Conservation (phyloP, 306 rosid species). For the Quercus robur region DNA sequence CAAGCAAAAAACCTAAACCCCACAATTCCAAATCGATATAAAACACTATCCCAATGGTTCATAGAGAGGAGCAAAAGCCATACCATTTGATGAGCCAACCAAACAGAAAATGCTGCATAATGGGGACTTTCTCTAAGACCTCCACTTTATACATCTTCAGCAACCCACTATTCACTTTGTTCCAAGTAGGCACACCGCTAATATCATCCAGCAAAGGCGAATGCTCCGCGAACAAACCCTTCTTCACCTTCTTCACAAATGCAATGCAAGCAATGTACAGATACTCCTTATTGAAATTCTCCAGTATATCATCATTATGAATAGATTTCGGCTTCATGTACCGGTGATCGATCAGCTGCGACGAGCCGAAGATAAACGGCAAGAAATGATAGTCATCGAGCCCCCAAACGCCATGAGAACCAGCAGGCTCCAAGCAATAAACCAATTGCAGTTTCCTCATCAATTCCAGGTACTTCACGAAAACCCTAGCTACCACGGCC, state of each 20-base stretch:
- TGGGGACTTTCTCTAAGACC: conserved; percentile 97
- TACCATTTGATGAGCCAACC: conserved; percentile 92
- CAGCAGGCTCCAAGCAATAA: conserved; percentile 89
- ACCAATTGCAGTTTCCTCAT: conserved; percentile 87
- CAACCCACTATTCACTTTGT: conserved; percentile 84
- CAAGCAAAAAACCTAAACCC: background rate
- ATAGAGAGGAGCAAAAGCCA: background rate
- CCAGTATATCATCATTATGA: conserved; percentile 84
- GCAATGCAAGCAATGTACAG: conserved; percentile 64
- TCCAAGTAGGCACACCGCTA: conserved; percentile 96
- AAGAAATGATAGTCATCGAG: conserved; percentile 89
- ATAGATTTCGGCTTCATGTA: conserved; percentile 96
- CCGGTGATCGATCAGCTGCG: conserved; percentile 88
- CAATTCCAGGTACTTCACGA: conserved; percentile 71
- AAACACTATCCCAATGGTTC: background rate
- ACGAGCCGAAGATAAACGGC: conserved; percentile 85
- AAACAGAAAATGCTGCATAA: conserved; percentile 97
- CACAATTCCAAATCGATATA: background rate
- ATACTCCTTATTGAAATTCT: conserved; percentile 73
- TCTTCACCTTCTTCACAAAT: conserved; percentile 89
- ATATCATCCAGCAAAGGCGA: conserved; percentile 96
- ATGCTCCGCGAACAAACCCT: conserved; percentile 93
- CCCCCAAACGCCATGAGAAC: conserved; percentile 99
- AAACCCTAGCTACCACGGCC: conserved; percentile 61
- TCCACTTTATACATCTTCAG: conserved; percentile 97